Conservation (phyloP, 345 rosid species). For the Punica granatum region DNA sequence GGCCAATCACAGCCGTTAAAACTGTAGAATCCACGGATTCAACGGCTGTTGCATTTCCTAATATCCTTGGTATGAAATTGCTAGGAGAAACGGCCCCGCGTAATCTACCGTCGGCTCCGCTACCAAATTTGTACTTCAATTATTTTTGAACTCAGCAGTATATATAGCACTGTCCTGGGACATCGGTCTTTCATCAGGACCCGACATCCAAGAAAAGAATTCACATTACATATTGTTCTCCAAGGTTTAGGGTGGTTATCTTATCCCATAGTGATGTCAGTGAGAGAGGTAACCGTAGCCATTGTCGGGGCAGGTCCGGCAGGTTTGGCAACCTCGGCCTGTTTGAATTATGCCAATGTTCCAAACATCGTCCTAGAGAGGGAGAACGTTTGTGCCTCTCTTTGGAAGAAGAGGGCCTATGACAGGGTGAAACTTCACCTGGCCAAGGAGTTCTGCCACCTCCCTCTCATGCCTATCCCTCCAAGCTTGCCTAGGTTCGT, state of each 20-base stretch:
- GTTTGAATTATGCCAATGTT: constrained; percentile 28
- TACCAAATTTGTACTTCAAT: too few species aligned
- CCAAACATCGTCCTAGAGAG: constrained; percentile 40
- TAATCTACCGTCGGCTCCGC: too few species aligned
- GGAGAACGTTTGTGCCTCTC: constrained; percentile 47
- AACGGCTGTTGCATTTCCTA: too few species aligned
- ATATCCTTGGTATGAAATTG: too few species aligned
- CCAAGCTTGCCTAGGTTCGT: constrained; percentile 28
- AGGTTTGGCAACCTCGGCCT: constrained; percentile 46
- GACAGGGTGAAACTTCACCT: constrained; percentile 45
- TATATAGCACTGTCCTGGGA: too few species aligned
- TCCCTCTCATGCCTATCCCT: constrained; percentile 42
- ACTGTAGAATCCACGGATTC: too few species aligned
- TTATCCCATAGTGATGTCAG: background rate
- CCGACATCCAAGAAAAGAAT: background rate
- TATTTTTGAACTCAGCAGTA: too few species aligned
- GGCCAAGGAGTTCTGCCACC: constrained; percentile 40
- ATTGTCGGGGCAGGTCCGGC: constrained; percentile 62
- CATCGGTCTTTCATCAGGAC: too few species aligned
- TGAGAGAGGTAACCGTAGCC: constrained; percentile 12
- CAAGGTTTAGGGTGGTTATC: too few species aligned
- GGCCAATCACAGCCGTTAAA: too few species aligned
- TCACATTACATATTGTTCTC: background rate
- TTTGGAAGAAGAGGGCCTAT: constrained; percentile 45
- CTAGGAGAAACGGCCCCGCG: too few species aligned